phyloP scores from a whole-genome alignment of 2,329 filamentous ascomycete genomes.

The Colletotrichum viniferum region DNA sequence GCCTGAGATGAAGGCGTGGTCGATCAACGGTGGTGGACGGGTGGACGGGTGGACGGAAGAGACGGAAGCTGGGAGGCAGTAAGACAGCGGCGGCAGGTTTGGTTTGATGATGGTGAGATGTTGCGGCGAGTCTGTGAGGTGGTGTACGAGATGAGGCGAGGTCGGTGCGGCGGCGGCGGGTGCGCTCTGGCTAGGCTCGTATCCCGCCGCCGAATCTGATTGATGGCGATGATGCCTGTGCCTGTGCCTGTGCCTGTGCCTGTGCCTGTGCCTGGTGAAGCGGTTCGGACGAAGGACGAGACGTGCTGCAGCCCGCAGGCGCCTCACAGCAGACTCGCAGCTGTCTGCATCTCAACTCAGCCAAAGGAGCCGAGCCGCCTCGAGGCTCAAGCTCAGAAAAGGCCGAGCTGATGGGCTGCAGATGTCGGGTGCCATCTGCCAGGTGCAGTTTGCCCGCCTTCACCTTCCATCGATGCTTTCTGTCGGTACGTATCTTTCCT shows the following conservation, averaged over 20 bases:
- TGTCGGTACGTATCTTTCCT: not conserved
- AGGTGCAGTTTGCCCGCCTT: not conserved
- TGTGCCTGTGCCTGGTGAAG: not conserved
- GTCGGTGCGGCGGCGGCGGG: slow-evolving; percentile 2
- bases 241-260: too few relatives aligned
- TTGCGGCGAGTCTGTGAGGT: not conserved
- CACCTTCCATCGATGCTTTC: not conserved
- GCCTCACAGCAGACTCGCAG: not conserved
- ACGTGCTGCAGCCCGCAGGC: not conserved
- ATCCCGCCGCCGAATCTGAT: not conserved
- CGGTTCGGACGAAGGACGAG: not conserved
- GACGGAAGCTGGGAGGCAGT: slow-evolving; percentile 2
- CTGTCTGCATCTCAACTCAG: not conserved
- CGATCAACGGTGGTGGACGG: not conserved
- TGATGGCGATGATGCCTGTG: not conserved
- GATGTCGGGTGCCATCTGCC: not conserved
- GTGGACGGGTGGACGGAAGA: not conserved
- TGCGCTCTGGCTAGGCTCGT: not conserved
- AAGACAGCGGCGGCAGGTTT: slow-evolving; percentile 9
- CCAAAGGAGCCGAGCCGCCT: not conserved
- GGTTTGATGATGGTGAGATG: slow-evolving; percentile 14
- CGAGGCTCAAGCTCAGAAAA: not conserved
- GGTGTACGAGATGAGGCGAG: slow-evolving; percentile 8
- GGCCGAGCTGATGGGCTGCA: not conserved
- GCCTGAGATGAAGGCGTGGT: slow-evolving; percentile 16